Evolutionary conservation across 768 basidiomycete species (phyloP), one percentile per base, ranked within the genome.

Genomic region (Peribolospora kevripleyi): DNA sequence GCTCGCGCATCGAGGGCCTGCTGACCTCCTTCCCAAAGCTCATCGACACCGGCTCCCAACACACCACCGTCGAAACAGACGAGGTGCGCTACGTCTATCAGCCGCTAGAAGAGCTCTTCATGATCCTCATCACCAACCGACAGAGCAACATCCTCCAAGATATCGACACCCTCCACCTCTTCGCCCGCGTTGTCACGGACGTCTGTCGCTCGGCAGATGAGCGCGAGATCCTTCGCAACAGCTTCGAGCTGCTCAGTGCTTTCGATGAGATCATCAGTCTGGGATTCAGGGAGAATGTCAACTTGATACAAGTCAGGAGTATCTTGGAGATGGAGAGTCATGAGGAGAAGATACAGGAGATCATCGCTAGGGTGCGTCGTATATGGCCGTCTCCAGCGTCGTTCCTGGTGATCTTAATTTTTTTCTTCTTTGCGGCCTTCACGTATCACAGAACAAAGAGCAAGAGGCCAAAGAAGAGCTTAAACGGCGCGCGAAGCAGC

Each of bases 401-500:
- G 4, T 10, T 46, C 13, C 55, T 13, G 11, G 48, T 53, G 13
- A 5, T n/a, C 14, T 38, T 13, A 10, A 2, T 9, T 43, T 45
- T 45, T 37, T 5, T 13, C 40, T 36, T 39, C 39, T 41, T 13
- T 40, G 36, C 37, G 10, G 49, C 51, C 52, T 36, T 45, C 25
- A 40, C 10, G 4, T 43, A 42, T 42, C 13, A 48, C 60, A 90
- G 82, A 97, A 98, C 73, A 97, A 97, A 69, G 93, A 98, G 69
- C 87, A 87, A 5, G 93, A 98, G 64, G 93, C 91, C 2, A 98
- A 98, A 66, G 93, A 98, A 66, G 91, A 95, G 64, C 81, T 98
- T 65, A 97, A 97, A 67, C 79, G 93, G 46, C 81, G 91, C 40
- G 90, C 93, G 0, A 93, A 93, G 66, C 88, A 95, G 64, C 78